Conservation (phyloP, 1,284 basidiomycete species). For the Trametes hirsuta region DNA sequence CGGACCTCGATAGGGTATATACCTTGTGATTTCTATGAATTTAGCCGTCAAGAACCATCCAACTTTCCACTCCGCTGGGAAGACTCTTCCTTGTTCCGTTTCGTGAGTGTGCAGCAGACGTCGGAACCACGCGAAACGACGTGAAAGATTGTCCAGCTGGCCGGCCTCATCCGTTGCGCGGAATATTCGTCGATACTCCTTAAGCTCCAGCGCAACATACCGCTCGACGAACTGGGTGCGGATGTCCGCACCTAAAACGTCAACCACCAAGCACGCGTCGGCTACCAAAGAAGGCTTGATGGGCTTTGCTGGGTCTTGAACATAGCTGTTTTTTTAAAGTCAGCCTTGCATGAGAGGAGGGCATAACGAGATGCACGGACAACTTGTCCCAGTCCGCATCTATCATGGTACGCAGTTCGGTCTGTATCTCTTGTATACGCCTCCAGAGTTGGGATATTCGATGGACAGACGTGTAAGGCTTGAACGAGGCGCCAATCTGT, state of each 20-base stretch:
- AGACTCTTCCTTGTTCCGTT: slow-evolving; percentile 81
- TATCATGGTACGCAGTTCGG: slow-evolving; percentile 73
- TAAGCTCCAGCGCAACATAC: slow-evolving; percentile 89
- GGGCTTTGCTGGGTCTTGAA: slow-evolving; percentile 75
- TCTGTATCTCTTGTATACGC: slow-evolving; percentile 80
- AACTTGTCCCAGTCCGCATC: slow-evolving; percentile 90
- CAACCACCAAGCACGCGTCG: slow-evolving; percentile 84
- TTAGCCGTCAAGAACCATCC: slow-evolving; percentile 79
- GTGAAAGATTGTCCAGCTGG: slow-evolving; percentile 92
- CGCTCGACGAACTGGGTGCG: slow-evolving; percentile 84
- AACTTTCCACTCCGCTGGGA: slow-evolving; percentile 84
- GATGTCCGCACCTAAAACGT: slow-evolving; percentile 85
- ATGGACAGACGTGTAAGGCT: slow-evolving; percentile 73
- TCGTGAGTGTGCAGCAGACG: slow-evolving; percentile 90
- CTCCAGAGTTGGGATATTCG: slow-evolving; percentile 79
- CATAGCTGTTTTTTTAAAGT: slow-evolving; percentile 54
- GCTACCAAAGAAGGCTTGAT: slow-evolving; percentile 66
- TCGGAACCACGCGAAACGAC: slow-evolving; percentile 96
- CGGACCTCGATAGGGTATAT: background rate
- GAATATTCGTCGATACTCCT: slow-evolving; percentile 97
- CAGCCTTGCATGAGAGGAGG: background rate
- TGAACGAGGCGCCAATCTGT: slow-evolving; percentile 80
- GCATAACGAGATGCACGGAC: slow-evolving; percentile 50
- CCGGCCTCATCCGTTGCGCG: slow-evolving; percentile 91
- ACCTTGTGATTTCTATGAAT: slow-evolving; percentile 89